A percentile compares a stretch with the other conserved stretches of the same genome.
These are phyloP conservation scores for Termitomyces sp. DNA, from an alignment of 768 basidiomycete genomes.

Conservation along the genomic window DNA sequence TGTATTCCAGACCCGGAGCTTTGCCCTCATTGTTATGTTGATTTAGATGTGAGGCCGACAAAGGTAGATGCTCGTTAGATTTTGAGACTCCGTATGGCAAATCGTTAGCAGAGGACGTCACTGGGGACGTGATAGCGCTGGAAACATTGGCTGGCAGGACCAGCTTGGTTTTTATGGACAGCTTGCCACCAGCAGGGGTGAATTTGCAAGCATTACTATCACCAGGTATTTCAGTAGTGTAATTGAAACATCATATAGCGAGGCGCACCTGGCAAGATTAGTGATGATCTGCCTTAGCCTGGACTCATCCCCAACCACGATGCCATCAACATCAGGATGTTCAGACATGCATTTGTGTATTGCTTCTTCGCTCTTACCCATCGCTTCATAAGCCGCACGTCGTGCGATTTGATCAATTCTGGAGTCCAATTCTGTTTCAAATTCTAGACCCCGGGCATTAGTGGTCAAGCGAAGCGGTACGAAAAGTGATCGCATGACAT, in stretches of 20 bases:
- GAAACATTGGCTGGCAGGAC: conserved; percentile 26
- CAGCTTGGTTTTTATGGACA: conserved; percentile 64
- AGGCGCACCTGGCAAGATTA: conserved; percentile 66
- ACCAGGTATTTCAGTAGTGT: neutral
- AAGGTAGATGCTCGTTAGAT: conserved; percentile 25
- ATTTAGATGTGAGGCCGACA: conserved; percentile 36
- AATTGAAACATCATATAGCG: neutral
- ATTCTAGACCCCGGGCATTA: conserved; percentile 58
- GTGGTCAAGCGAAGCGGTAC: conserved; percentile 65
- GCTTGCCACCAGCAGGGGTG: conserved; percentile 62
- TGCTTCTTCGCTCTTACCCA: conserved; percentile 40
- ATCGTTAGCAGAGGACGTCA: neutral
- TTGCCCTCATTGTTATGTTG: conserved; percentile 47
- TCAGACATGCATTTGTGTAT: conserved; percentile 37
- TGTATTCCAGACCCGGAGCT: conserved; percentile 43
- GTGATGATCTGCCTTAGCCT: conserved; percentile 77
- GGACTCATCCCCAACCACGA: conserved; percentile 82
- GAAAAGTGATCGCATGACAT: conserved; percentile 70
- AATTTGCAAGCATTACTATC: conserved; percentile 76
- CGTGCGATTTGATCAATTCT: conserved; percentile 65
- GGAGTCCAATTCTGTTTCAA: conserved; percentile 65
- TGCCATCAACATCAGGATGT: conserved; percentile 49
- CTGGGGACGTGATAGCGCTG: neutral
- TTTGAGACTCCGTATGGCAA: neutral
- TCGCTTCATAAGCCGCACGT: conserved; percentile 52